Evolutionary conservation across 257 asterid species (phyloP), one percentile per base, ranked within the genome.

Genomic region (Rhazya stricta): DNA sequence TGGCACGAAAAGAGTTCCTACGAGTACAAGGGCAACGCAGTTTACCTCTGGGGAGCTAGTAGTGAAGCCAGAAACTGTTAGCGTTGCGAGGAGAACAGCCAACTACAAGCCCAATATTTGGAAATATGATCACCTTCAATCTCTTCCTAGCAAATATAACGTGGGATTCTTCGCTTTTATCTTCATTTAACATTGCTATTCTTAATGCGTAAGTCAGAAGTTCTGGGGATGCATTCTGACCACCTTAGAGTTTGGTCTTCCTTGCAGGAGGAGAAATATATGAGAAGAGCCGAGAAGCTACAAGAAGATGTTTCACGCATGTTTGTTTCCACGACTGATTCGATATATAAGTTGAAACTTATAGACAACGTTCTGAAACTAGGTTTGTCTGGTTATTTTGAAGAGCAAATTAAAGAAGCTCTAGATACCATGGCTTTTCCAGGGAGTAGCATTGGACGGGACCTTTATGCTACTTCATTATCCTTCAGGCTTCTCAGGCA

Each of bases 91-190:
- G 76, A 76, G 90, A 16, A 83, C 86, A 6, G 91, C 89, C 16
- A 84, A 87, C 66, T 89, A 89, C 81, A 86, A 85, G 78, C 88
- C 90, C 39, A 89, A 83, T 74, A 89, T 85, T 15, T 89, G 94
- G 91, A 88, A 81, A 62, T 82, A 78, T 11, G 79, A 82, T 19
- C 67, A 46, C 77, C 73, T 89, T 25, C 86, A 79, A 68, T 85
- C 94, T 29, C 85, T 89, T 23, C 29, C 81, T 3, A 75, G 36
- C 79, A 51, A 54, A 71, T 73, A 53, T 73, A 25, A 34, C 13
- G 90, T 87, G n/a, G 78, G 83, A 10, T 23, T 9, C 16, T 51
- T 3, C 25, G 43, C 9, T 1, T 16, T 19, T 23, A 21, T 56
- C 43, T 39, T 45, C n/a, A n/a, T n/a, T n/a, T n/a, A n/a, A n/a